Conservation (phyloP, 139 green algal species). For the Axilococcus clingmanii region DNA sequence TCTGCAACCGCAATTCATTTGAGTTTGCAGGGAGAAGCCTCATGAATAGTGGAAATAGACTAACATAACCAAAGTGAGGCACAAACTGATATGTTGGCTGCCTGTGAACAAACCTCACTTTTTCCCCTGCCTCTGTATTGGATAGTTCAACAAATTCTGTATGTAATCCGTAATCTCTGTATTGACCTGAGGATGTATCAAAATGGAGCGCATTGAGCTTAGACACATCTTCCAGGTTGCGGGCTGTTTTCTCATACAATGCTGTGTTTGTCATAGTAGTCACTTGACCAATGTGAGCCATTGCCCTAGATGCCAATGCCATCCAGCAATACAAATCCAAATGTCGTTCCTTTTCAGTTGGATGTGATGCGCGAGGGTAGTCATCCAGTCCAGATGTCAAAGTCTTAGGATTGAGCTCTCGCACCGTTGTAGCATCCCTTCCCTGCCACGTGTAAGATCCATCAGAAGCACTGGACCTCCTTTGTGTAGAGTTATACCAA, state of each 20-base stretch:
- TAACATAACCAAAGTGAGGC: slow-evolving; percentile 81
- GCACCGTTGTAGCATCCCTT: slow-evolving; percentile 29
- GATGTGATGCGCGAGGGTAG: slow-evolving; percentile 85
- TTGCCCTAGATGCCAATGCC: slow-evolving; percentile 41
- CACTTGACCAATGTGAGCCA: slow-evolving; percentile 43
- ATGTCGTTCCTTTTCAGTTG: slow-evolving; percentile 69
- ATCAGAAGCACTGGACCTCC: slow-evolving; percentile 43
- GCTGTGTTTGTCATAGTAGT: slow-evolving; percentile 9
- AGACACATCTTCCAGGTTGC: slow-evolving; percentile 31
- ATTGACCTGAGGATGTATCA: slow-evolving; percentile 41
- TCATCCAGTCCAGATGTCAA: slow-evolving; percentile 87
- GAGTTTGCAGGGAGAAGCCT: slow-evolving; percentile 56
- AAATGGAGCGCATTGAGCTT: slow-evolving; percentile 61
- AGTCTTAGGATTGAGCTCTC: slow-evolving; percentile 91
- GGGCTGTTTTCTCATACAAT: slow-evolving; percentile 15
- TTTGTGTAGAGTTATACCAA: slow-evolving; percentile 82
- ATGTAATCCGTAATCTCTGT: slow-evolving; percentile 82
- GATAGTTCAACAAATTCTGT: slow-evolving; percentile 57
- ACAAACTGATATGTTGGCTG: slow-evolving; percentile 46
- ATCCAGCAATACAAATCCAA: slow-evolving; percentile 93
- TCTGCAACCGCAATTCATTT: slow-evolving; percentile 34
- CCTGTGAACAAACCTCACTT: not conserved
- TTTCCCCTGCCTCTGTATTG: not conserved
- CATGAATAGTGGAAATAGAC: slow-evolving; percentile 87
- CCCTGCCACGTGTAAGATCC: slow-evolving; percentile 58